Conservation (phyloP, 257 asterid genomes). For the Capsicum baccatum region DNA sequence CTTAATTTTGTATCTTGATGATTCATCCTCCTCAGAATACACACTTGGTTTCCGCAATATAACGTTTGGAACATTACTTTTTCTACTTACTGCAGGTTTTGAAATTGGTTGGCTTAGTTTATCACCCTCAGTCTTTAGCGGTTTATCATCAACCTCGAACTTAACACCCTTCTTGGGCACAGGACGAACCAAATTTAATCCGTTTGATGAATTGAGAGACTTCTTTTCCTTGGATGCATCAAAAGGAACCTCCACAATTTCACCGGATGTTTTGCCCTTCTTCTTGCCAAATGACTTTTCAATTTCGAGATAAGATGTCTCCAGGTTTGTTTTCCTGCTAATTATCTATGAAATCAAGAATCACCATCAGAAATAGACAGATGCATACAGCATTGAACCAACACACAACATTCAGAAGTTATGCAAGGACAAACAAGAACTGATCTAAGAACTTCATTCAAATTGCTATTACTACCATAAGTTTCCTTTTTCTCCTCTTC, state of each 20-base stretch:
- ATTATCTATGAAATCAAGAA: slow-evolving; percentile 61
- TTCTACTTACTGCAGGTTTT: slow-evolving; percentile 43
- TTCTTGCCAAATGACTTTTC: slow-evolving; percentile 66
- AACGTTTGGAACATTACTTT: slow-evolving; percentile 73
- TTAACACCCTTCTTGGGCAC: slow-evolving; percentile 69
- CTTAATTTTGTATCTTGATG: slow-evolving; percentile 58
- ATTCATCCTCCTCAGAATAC: slow-evolving; percentile 55
- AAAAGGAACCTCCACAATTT: slow-evolving; percentile 66
- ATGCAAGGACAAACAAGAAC: neutral
- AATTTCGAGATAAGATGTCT: slow-evolving; percentile 71
- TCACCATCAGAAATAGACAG: slow-evolving; percentile 25
- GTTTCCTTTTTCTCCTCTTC: neutral
- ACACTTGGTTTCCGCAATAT: slow-evolving; percentile 74
- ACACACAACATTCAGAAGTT: neutral
- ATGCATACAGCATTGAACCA: neutral
- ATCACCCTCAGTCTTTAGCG: slow-evolving; percentile 37
- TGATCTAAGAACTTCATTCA: neutral
- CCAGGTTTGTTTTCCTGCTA: slow-evolving; percentile 84
- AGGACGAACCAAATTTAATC: slow-evolving; percentile 80
- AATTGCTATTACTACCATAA: neutral
- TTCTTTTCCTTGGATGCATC: slow-evolving; percentile 53
- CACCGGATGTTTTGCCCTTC: slow-evolving; percentile 52
- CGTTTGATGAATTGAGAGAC: slow-evolving; percentile 48
- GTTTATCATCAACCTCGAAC: slow-evolving; percentile 55
- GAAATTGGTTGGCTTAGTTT: slow-evolving; percentile 36